Percentiles rank a stretch among this genome's conserved stretches.
These are phyloP conservation scores for Microstroma glucosiphilum DNA, from an alignment of 1,284 basidiomycete species.

Conservation along the genomic window DNA sequence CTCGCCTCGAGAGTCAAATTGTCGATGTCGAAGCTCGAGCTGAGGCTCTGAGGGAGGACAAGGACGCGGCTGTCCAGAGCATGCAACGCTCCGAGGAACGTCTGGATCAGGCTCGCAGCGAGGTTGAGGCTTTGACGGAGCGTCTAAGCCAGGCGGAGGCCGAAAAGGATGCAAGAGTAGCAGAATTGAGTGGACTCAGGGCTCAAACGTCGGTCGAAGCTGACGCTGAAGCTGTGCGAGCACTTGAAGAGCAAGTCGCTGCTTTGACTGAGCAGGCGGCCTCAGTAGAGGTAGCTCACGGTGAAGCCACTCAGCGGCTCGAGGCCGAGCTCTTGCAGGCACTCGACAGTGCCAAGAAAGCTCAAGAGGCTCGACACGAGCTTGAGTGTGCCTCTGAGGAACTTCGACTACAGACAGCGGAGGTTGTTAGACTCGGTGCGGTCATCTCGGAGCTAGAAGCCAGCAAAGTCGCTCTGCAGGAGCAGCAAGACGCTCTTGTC, in stretches of 20 bases:
- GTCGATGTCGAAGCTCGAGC: conserved; percentile 3
- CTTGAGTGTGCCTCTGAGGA: no score
- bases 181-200: no score
- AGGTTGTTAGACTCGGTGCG: no score
- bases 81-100: not conserved
- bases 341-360: no score
- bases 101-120: not conserved
- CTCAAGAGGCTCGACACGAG: no score
- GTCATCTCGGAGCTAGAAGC: no score
- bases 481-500: not conserved
- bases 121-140: not conserved
- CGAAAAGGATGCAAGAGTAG: not conserved
- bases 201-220: no score
- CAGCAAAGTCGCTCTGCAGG: no score
- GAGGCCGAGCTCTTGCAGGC: conserved; percentile 4
- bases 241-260: no score
- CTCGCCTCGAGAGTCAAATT: not conserved
- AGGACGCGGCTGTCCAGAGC: not conserved
- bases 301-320: conserved; percentile 1
- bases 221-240: no score
- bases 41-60: not conserved
- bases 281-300: not conserved
- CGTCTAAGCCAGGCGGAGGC: not conserved
- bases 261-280: not conserved
- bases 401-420: no score